Evolutionary conservation across 1,139 yeast species (phyloP).

Genomic region (Hemisphaericaspora xylanilytica): DNA sequence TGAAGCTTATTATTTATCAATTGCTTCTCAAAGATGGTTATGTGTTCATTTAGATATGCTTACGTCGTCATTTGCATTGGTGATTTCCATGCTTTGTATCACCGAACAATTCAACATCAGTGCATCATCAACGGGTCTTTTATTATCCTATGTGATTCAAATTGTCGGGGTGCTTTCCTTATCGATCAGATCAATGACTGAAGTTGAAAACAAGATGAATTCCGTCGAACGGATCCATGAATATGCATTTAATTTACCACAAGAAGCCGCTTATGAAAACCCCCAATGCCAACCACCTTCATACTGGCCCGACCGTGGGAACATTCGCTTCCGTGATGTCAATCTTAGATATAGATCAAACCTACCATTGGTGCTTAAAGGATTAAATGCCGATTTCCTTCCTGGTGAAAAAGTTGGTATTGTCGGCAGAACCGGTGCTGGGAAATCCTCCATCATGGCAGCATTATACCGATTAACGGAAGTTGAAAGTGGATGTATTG

Average conservation of each 20-base stretch:
- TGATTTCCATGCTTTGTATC: slow-evolving; percentile 40
- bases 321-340: slow-evolving; percentile 67
- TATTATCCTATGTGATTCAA: slow-evolving; percentile 43
- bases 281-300: slow-evolving; percentile 68
- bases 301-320: slow-evolving; percentile 85
- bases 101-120: slow-evolving; percentile 39
- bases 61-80: slow-evolving; percentile 38
- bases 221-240: slow-evolving; percentile 45
- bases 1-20: slow-evolving; percentile 42
- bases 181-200: slow-evolving; percentile 43
- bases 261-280: slow-evolving; percentile 67
- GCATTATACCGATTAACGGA: slow-evolving; percentile 65
- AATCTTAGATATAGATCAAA: slow-evolving; percentile 83
- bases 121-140: slow-evolving; percentile 45
- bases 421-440: slow-evolving; percentile 96
- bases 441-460: slow-evolving; percentile 67
- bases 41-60: slow-evolving; percentile 41
- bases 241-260: slow-evolving; percentile 52
- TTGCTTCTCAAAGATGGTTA: slow-evolving; percentile 48
- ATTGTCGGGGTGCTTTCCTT: slow-evolving; percentile 44
- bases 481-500: slow-evolving; percentile 47
- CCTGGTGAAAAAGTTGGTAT: slow-evolving; percentile 86
- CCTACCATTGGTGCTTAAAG: slow-evolving; percentile 84
- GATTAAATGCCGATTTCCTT: slow-evolving; percentile 72
- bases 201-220: slow-evolving; percentile 49